Evolutionary conservation across 345 rosid species (phyloP), one percentile per base, ranked within the genome.

Genomic region (Citrus reticulata): DNA sequence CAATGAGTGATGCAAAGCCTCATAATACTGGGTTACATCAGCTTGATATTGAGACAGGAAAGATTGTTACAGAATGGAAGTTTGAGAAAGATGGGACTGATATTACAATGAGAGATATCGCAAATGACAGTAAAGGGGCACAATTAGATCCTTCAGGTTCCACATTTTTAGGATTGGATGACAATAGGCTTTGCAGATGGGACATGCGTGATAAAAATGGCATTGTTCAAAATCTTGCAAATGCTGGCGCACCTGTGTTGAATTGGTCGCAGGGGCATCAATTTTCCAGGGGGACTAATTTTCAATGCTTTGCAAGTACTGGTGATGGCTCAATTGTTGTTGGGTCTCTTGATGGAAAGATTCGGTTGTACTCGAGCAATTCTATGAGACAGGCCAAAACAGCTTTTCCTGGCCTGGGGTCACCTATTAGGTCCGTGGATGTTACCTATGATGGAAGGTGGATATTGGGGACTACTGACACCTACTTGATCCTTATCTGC

Each of bases 291-390:
- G 99, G 99, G 22, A 96, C 98, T 55, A 94, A 96, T 81, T 96
- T 96, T 77, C 98, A 92, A 85, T 94, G 98, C 90, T 93, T 96
- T 86, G 99, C 98, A 58, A 91, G 95, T 77, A 93, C 99, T 42
- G 99, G 99, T 35, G 99, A 94, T 87, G 98, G 99, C 22, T 96
- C 99, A 19, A 92, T 96, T 87, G 98, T 91, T 63, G 98, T 96
- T 69, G 99, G 99, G 13, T 96, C 98, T 74, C 90, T 91, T 73
- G 99, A 96, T 84, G 99, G 99, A 59, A 94, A 94, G 92, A 96
- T 96, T 78, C 84, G 99, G 64, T 84, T 96, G 82, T 96, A 96
- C 80, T 94, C 99, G 0, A 84, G 68, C 85, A 92, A 83, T 77
- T 90, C 98, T 67, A 96, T 96, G 98, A 89, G 98, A 83, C 97